Percentiles rank a stretch among this genome's conserved stretches.
These are phyloP conservation scores for Tarenaya hassleriana DNA, from an alignment of 345 rosid species.

Conservation along the genomic window DNA sequence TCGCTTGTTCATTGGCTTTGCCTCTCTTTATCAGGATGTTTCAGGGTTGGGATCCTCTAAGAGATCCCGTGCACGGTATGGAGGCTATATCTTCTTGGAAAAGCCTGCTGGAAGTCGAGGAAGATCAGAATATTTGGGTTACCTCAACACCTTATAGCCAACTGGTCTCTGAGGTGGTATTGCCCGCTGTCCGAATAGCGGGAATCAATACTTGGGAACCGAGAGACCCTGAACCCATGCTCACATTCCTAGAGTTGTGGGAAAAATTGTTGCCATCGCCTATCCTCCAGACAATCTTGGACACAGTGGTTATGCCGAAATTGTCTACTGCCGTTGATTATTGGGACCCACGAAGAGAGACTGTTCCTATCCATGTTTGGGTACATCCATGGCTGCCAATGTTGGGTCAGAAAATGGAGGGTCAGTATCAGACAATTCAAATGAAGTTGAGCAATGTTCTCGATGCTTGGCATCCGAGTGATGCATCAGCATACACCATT, in stretches of 20 bases:
- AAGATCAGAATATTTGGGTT: slow-evolving; percentile 63
- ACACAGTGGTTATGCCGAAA: slow-evolving; percentile 66
- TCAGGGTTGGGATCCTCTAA: slow-evolving; percentile 94
- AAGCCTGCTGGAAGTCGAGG: slow-evolving; percentile 58
- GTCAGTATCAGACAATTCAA: slow-evolving; percentile 66
- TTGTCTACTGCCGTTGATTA: slow-evolving; percentile 69
- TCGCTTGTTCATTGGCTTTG: slow-evolving; percentile 70
- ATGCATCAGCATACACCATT: slow-evolving; percentile 72
- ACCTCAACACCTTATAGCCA: slow-evolving; percentile 59
- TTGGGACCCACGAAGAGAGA: slow-evolving; percentile 82
- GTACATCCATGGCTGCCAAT: slow-evolving; percentile 92
- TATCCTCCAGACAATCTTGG: slow-evolving; percentile 50
- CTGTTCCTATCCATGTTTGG: slow-evolving; percentile 87
- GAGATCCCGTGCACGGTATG: slow-evolving; percentile 55
- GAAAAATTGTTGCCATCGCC: slow-evolving; percentile 64
- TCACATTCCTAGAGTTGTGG: slow-evolving; percentile 81
- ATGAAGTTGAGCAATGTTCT: slow-evolving; percentile 78
- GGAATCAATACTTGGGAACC: slow-evolving; percentile 90
- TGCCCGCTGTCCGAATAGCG: slow-evolving; percentile 80
- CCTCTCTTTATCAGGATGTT: slow-evolving; percentile 77
- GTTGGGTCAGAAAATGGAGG: slow-evolving; percentile 74
- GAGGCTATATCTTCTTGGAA: slow-evolving; percentile 60
- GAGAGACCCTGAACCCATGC: slow-evolving; percentile 93
- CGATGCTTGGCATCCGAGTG: slow-evolving; percentile 92
- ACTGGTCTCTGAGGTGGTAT: slow-evolving; percentile 64